A percentile compares a stretch with the other conserved stretches of the same genome.
These are phyloP conservation scores for Fremontodendron californicum DNA, from an alignment of 345 rosid species.

Conservation along the genomic window DNA sequence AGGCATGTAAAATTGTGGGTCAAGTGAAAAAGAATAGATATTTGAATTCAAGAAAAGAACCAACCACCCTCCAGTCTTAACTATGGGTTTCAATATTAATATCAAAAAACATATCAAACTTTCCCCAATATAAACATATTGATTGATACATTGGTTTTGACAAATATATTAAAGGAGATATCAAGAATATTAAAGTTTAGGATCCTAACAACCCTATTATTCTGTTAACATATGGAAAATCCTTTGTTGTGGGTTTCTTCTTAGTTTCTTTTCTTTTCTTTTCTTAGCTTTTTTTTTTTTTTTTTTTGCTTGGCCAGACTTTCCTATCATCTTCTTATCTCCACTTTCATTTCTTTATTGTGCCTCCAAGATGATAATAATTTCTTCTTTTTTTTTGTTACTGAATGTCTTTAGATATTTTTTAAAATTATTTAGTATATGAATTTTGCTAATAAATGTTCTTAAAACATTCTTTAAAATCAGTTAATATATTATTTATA, in stretches of 20 bases:
- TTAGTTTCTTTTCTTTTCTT: neutral
- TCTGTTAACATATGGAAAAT: neutral
- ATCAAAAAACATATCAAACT: neutral
- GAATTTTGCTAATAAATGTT: too few relatives aligned
- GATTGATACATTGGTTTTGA: neutral
- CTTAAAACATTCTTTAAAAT: too few relatives aligned
- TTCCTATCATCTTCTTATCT: neutral
- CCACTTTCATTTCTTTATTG: neutral
- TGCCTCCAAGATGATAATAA: neutral
- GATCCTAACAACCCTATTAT: neutral
- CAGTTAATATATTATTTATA: too few relatives aligned
- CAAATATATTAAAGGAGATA: neutral
- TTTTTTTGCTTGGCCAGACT: neutral
- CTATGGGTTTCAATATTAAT: neutral
- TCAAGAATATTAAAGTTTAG: neutral
- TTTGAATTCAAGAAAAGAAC: too few relatives aligned
- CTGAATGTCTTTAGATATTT: too few relatives aligned
- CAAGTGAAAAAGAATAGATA: too few relatives aligned
- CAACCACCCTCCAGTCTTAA: neutral
- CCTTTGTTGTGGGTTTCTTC: conserved; percentile 4
- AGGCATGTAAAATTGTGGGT: neutral
- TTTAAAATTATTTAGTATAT: too few relatives aligned
- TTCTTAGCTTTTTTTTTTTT: too few relatives aligned
- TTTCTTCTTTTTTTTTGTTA: too few relatives aligned
- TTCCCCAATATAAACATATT: neutral